Conservation (phyloP, 768 basidiomycete species). For the Mycena sanguinolenta region DNA sequence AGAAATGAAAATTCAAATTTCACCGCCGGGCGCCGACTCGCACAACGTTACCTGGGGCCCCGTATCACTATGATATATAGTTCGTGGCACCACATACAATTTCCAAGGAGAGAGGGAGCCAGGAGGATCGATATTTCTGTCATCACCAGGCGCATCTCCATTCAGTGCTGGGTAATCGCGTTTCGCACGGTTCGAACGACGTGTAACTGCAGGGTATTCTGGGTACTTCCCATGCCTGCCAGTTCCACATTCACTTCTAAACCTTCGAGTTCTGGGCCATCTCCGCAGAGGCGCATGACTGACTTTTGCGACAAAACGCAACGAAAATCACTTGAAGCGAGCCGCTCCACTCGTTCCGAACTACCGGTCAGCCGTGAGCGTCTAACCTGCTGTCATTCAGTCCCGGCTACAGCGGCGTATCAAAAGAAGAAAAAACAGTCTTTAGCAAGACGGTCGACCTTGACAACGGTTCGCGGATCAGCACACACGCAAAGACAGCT, state of each 20-base stretch:
- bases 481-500: neutral
- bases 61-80: neutral
- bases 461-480: neutral
- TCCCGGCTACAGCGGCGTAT: neutral
- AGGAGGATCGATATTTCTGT: neutral
- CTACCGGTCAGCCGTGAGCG: neutral
- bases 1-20: neutral
- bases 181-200: conserved; percentile 22
- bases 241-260: neutral
- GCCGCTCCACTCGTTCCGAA: too few relatives aligned
- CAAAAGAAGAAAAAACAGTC: neutral
- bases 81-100: neutral
- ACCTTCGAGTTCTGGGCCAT: neutral
- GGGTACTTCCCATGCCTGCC: conserved; percentile 10
- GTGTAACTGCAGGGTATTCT: neutral
- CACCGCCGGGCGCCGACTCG: neutral
- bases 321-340: neutral
- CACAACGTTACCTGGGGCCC: neutral
- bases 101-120: neutral
- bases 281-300: neutral
- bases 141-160: conserved; percentile 6
- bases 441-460: neutral
- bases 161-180: neutral
- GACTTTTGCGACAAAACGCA: neutral
- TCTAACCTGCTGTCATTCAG: too few relatives aligned